phyloP scores from a whole-genome alignment of 495 filamentous ascomycete genomes.

The Chaetomium tenue region DNA sequence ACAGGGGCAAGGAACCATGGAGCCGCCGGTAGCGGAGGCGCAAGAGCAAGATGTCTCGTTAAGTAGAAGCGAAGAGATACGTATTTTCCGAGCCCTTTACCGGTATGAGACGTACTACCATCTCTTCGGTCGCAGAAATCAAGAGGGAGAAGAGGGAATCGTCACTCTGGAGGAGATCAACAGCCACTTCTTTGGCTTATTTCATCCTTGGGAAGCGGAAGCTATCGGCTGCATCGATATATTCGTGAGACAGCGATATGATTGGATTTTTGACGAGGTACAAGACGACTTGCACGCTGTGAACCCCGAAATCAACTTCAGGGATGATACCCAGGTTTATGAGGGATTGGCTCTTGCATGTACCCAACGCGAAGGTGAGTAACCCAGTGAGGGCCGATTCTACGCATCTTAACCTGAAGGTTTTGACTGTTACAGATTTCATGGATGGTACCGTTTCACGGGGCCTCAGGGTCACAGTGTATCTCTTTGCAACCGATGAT shows the following conservation, averaged over 20 bases:
- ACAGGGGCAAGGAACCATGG: not conserved
- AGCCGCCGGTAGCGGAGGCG: too few species aligned
- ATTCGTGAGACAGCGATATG: not conserved
- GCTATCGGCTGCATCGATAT: constrained; percentile 6
- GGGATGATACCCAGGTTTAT: not conserved
- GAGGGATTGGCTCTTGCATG: not conserved
- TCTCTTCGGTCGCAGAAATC: not conserved
- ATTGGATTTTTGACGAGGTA: not conserved
- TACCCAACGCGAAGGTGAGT: not conserved
- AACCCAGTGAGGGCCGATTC: too few species aligned
- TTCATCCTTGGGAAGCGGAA: constrained; percentile 6
- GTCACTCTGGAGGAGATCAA: not conserved
- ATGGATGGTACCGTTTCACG: not conserved
- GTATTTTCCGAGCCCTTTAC: constrained; percentile 3
- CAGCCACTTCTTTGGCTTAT: not conserved
- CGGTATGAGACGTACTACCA: constrained; percentile 1
- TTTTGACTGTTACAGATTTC: not conserved
- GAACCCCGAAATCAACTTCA: not conserved
- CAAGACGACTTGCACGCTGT: not conserved
- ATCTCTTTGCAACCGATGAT: not conserved
- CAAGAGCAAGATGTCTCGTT: not conserved
- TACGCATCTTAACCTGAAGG: not conserved
- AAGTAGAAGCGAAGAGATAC: constrained; percentile 10
- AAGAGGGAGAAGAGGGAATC: not conserved
- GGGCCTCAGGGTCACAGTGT: not conserved